These are phyloP conservation scores for Aspergillus kassunensis DNA, from an alignment of 495 filamentous ascomycete species.

Conservation along the genomic window DNA sequence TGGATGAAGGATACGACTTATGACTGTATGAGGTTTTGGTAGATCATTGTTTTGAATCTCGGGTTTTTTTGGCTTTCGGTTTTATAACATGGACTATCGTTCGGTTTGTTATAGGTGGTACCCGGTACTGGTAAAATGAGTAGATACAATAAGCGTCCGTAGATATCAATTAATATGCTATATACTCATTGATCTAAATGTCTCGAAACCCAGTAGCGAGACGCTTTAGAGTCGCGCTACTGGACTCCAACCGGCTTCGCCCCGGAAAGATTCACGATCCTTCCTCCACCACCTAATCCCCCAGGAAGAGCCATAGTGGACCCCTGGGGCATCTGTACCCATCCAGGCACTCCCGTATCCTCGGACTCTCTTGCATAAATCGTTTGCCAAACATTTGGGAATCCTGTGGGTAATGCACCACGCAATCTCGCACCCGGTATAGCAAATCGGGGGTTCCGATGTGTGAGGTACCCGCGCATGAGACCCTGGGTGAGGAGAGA, in stretches of 20 bases:
- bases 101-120: too few relatives aligned
- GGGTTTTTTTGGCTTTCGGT: too few relatives aligned
- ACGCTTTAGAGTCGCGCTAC: slow-evolving; percentile 12
- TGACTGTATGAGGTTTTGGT: slow-evolving; percentile 5
- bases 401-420: slow-evolving; percentile 57
- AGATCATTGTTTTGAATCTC: background rate
- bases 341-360: slow-evolving; percentile 49
- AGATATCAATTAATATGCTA: too few relatives aligned
- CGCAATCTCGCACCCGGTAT: slow-evolving; percentile 72
- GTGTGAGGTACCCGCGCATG: slow-evolving; percentile 83
- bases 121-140: too few relatives aligned
- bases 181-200: too few relatives aligned
- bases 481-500: slow-evolving; percentile 77
- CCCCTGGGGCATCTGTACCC: slow-evolving; percentile 47
- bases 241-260: slow-evolving; percentile 49
- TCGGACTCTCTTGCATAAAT: slow-evolving; percentile 43
- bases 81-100: too few relatives aligned
- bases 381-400: slow-evolving; percentile 57
- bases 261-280: slow-evolving; percentile 52
- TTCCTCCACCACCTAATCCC: slow-evolving; percentile 29
- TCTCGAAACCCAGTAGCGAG: too few relatives aligned
- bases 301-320: slow-evolving; percentile 11
- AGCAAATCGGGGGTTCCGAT: slow-evolving; percentile 69
- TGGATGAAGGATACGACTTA: slow-evolving; percentile 4
- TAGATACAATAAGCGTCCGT: too few relatives aligned